Evolutionary conservation across 2,329 filamentous ascomycete species (phyloP).

Genomic region (Stagonosporopsis chrysanthemi): DNA sequence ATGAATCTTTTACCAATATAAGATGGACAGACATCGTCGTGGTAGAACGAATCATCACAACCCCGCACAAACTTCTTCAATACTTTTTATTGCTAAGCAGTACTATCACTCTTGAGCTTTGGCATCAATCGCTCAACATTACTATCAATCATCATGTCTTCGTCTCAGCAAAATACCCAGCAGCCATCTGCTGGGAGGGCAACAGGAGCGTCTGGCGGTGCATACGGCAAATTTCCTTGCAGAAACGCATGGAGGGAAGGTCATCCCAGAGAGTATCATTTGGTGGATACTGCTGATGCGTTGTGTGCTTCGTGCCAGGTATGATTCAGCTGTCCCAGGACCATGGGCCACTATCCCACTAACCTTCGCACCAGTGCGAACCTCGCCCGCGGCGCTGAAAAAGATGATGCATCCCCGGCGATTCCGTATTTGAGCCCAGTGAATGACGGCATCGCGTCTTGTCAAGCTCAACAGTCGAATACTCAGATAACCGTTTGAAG

Average conservation of each 20-base stretch:
- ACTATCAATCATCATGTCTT: slow-evolving; percentile 25
- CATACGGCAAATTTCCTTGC: slow-evolving; percentile 31
- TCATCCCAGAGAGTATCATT: slow-evolving; percentile 30
- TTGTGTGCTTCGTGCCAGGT: slow-evolving; percentile 37
- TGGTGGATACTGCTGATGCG: slow-evolving; percentile 28
- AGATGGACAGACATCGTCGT: slow-evolving; percentile 16
- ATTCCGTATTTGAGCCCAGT: slow-evolving; percentile 6
- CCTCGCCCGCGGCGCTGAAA: slow-evolving; percentile 26
- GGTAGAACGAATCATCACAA: slow-evolving; percentile 16
- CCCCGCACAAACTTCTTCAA: slow-evolving; percentile 16
- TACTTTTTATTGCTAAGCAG: slow-evolving; percentile 15
- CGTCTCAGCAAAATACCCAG: slow-evolving; percentile 22
- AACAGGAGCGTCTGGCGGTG: slow-evolving; percentile 37
- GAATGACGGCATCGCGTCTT: slow-evolving; percentile 3
- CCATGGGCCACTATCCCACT: slow-evolving; percentile 24
- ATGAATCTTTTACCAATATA: slow-evolving; percentile 19
- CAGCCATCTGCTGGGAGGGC: slow-evolving; percentile 28
- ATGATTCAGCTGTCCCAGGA: slow-evolving; percentile 23
- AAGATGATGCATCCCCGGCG: slow-evolving; percentile 6
- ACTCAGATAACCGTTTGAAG: slow-evolving; percentile 11
- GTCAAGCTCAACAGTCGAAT: slow-evolving; percentile 1
- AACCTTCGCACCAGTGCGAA: slow-evolving; percentile 32
- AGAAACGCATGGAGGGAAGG: slow-evolving; percentile 29
- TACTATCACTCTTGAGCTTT: slow-evolving; percentile 7
- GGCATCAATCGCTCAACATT: slow-evolving; percentile 5